Evolutionary conservation across 164 flowering plant genomes (phyloP), one percentile per base, ranked within the genome.

Genomic region (Vitis riparia): DNA sequence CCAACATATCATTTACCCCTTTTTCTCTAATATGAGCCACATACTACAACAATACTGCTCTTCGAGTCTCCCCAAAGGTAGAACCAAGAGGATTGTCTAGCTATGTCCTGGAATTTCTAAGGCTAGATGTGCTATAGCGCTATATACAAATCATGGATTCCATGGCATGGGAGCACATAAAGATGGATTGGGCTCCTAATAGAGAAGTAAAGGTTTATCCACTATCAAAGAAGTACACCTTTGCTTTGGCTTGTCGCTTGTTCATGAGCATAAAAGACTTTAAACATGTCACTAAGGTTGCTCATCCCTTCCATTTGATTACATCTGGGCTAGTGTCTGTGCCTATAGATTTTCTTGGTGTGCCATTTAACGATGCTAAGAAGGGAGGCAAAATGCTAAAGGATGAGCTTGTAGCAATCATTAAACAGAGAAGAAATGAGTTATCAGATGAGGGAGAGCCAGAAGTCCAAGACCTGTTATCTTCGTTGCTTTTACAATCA

Each of bases 271-370:
- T 83, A 0, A 88, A 86, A 0, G 89, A 88, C 8, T 79, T 78
- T 0, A 56, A 30, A 3, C 71, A 74, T 0, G 73, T 88, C 0
- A 73, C 60, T 0, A 71, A 58, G 52, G 64, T 88, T 1, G 70
- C 67, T 6, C 76, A 51, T 1, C 83, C 83, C 8, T 86, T 86
- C 67, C 5, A 68, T 9, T 16, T 13, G 2, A 0, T 85, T 12
- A 75, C 79, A 1, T 51, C 79, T 0, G 86, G 88, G 1, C 55
- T 85, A 55, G 59, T 81, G 3, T 76, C 85, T 1, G 37, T 82
- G 11, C 89, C 85, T 11, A 73, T 85, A 3, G 78, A 85, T 65
- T 49, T 89, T 19, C 93, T 89, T 0, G 89, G 88, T 8, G 84
- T 88, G 3, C 75, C 84, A 0, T 84, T 75, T 50, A 55, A 75